phyloP scores from a whole-genome alignment of 805 yeast species.

The Kluyveromyces aestuarii region DNA sequence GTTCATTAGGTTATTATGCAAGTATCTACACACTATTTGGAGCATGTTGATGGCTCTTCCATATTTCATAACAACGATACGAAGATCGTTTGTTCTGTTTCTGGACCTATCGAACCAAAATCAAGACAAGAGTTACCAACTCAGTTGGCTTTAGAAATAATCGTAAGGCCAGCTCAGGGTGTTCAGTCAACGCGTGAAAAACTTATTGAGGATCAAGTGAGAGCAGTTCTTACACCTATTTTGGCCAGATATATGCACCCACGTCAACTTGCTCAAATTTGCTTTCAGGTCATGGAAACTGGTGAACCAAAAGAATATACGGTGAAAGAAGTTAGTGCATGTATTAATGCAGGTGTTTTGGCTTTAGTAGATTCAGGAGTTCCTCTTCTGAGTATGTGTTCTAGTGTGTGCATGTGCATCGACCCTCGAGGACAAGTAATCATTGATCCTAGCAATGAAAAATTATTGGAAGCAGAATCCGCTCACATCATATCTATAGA shows the following conservation, averaged over 20 bases:
- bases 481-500: constrained; percentile 60
- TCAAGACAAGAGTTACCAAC: constrained; percentile 79
- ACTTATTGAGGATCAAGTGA: constrained; percentile 60
- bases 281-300: constrained; percentile 51
- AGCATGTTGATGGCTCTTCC: constrained; percentile 77
- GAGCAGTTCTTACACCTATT: constrained; percentile 49
- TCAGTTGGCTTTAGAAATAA: constrained; percentile 64
- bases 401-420: constrained; percentile 38
- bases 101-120: constrained; percentile 87
- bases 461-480: constrained; percentile 39
- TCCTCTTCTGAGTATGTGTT: constrained; percentile 54
- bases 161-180: constrained; percentile 72
- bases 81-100: constrained; percentile 62
- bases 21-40: constrained; percentile 28
- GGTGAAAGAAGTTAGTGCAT: constrained; percentile 51
- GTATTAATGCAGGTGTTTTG: constrained; percentile 61
- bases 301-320: constrained; percentile 24
- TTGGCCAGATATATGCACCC: constrained; percentile 64
- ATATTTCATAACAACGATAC: constrained; percentile 42
- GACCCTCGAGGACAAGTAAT: constrained; percentile 25
- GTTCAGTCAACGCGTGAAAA: constrained; percentile 68
- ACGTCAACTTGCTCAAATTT: constrained; percentile 64
- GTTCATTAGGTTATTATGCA: background rate
- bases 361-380: constrained; percentile 79
- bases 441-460: constrained; percentile 38